Base-by-base conservation (phyloP, 176 grass and related monocot species). In the Oryza brachyantha region DNA sequence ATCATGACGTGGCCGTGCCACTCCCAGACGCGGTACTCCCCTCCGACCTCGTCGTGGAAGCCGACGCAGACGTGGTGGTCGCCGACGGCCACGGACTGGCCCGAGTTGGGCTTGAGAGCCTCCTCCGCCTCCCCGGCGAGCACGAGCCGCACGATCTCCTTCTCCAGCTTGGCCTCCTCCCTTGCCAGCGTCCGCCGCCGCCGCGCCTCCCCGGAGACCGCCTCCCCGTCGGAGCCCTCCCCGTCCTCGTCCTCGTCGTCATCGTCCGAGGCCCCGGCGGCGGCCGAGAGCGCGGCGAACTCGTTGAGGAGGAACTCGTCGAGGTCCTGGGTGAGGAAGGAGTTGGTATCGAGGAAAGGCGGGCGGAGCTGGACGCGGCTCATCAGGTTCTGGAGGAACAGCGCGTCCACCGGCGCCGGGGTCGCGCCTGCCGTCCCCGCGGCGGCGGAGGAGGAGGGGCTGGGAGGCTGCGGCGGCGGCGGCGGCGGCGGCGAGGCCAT, bases 1-100 rank as follows among this genome's bases (percentile, higher is more conserved):
- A 99, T 72, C 96, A 96, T 99, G 68, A 99, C 82, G 67, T 99
- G 92, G 45, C 96, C 96, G 40, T 99, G 96, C 96, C 96, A 99
- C 86, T 99, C 92, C 96, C 96, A 99, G 8, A 99, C 86, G 21
- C 96, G 87, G 79, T 99, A 99, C 72, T 93, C 90, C 13, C 92
- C 85, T 10, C 87, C 86, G 29, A 82, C 10, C 19, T 99, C 96
- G 70, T 94, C 96, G 43, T 99, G 90, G 86, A 91, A 92, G 0
- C 90, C 84, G 29, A 94, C 75, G 68, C 96, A 99, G 8, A 99
- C 73, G 62, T 91, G 85, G 86, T 99, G 92, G 71, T 99, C 96
- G 8, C 96, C 96, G 46, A 99, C 85, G 43, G 92, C 84, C 4
- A 95, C 90, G 28, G 92, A 95, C 59, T 95, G 96, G 27, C 92